A percentile compares a stretch with the other conserved stretches of the same genome.
These are phyloP conservation scores for Drechslerella stenobrocha DNA, from an alignment of 2,329 filamentous ascomycete species.

Conservation along the genomic window DNA sequence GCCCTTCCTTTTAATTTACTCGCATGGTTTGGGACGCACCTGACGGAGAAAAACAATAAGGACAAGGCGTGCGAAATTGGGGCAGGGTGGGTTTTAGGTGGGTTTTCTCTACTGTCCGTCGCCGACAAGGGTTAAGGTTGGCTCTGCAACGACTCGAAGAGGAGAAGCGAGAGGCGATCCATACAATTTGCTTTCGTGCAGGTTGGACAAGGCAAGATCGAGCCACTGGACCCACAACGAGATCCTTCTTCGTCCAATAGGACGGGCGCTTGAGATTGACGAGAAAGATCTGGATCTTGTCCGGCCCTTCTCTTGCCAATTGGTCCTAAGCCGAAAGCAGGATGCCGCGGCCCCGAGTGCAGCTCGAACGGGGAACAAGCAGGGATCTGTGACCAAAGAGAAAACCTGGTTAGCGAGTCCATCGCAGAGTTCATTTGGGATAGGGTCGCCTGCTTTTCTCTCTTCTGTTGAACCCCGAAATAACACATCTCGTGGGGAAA, in stretches of 20 bases:
- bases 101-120: background rate
- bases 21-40: constrained; percentile 37
- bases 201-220: constrained; percentile 48
- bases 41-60: constrained; percentile 18
- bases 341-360: constrained; percentile 26
- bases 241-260: constrained; percentile 28
- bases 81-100: constrained; percentile 8
- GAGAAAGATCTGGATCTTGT: constrained; percentile 49
- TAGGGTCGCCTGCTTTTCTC: constrained; percentile 13
- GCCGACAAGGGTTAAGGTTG: constrained; percentile 26
- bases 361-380: constrained; percentile 46
- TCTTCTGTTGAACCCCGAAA: constrained; percentile 32
- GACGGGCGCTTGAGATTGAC: constrained; percentile 47
- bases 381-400: constrained; percentile 43
- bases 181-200: constrained; percentile 49
- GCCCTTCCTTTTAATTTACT: constrained; percentile 39
- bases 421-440: too few relatives aligned
- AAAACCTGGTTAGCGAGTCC: too few relatives aligned
- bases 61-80: constrained; percentile 29
- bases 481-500: constrained; percentile 25
- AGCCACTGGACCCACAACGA: constrained; percentile 33
- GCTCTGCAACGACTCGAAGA: constrained; percentile 17
- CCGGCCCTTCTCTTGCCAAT: constrained; percentile 42
- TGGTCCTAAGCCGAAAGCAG: constrained; percentile 43
- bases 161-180: constrained; percentile 39